Conservation (phyloP, 495 filamentous ascomycete species). For the Penicillium pulvis region DNA sequence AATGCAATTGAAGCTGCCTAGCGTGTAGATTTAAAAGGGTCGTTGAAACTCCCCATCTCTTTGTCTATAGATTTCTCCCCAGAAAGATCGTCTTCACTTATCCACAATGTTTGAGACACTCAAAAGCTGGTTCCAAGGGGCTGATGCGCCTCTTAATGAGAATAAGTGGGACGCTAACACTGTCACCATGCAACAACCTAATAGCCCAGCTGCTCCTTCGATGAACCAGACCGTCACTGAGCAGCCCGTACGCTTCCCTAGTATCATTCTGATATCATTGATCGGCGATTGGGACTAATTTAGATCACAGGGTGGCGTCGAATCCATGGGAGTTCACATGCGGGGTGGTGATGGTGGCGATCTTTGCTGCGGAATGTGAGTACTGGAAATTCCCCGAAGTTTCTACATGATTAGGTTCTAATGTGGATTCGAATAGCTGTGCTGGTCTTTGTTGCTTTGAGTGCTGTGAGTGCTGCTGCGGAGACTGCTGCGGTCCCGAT, state of each 20-base stretch:
- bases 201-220: conserved; percentile 6
- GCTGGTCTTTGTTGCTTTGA: conserved; percentile 23
- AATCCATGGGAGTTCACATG: conserved; percentile 17
- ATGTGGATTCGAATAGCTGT: conserved; percentile 11
- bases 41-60: neutral
- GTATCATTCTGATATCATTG: neutral
- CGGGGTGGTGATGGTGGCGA: conserved; percentile 22
- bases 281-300: neutral
- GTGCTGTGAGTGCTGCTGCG: conserved; percentile 20
- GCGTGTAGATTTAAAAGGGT: neutral
- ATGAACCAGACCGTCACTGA: conserved; percentile 12
- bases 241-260: conserved; percentile 9
- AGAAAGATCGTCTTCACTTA: neutral
- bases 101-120: conserved; percentile 12
- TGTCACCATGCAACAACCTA: conserved; percentile 14
- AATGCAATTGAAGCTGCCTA: neutral
- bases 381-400: neutral
- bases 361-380: conserved; percentile 23
- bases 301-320: conserved; percentile 7
- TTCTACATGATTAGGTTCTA: neutral
- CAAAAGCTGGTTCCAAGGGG: conserved; percentile 11
- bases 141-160: conserved; percentile 8
- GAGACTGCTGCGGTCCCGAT: neutral
- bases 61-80: neutral
- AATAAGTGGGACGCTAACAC: conserved; percentile 14